phyloP scores from a whole-genome alignment of 148 eudicot genomes.

The Fagopyrum homotropicum region DNA sequence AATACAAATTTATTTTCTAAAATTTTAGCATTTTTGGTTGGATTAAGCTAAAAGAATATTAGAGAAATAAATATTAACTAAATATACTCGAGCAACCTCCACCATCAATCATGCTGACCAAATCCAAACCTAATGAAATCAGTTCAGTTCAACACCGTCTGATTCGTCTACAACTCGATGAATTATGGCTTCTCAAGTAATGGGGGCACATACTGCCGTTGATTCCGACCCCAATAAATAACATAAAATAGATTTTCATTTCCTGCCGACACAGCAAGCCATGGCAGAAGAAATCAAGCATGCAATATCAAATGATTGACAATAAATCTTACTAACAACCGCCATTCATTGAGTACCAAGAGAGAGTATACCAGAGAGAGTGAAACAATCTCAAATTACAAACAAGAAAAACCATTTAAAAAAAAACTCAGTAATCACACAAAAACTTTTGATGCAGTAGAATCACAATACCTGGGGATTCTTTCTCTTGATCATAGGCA shows the following conservation, averaged over 20 bases:
- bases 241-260: background rate
- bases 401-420: background rate
- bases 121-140: background rate
- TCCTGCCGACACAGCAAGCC: slow-evolving; percentile 5
- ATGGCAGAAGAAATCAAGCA: background rate
- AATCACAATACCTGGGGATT: background rate
- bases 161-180: background rate
- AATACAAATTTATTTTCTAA: background rate
- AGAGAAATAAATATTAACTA: background rate
- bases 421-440: background rate
- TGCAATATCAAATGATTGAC: background rate
- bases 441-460: background rate
- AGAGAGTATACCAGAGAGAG: background rate
- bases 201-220: background rate
- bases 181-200: background rate
- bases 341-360: background rate
- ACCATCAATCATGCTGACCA: background rate
- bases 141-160: slow-evolving; percentile 1
- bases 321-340: background rate
- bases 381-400: background rate
- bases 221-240: background rate
- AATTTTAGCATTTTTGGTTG: background rate
- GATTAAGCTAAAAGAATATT: background rate
- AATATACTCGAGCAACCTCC: background rate
- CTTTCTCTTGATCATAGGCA: slow-evolving; percentile 2